Evolutionary conservation across 208 protist genomes (phyloP), one percentile per base, ranked within the genome.

Genomic region (Trypanosoma conorhini): DNA sequence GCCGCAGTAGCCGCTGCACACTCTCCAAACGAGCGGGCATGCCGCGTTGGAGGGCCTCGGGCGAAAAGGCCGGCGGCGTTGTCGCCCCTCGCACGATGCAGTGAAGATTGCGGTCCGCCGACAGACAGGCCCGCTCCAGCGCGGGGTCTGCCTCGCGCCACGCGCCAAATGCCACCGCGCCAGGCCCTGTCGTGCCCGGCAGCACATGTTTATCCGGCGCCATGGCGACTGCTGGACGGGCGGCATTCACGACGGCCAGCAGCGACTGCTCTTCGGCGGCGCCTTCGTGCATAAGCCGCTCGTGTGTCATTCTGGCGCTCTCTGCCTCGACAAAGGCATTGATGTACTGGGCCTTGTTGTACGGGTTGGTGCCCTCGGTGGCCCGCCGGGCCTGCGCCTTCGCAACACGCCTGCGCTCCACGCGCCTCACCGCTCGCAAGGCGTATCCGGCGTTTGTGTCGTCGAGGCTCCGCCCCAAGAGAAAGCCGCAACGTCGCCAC

Each of bases 281-380:
- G 22, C 15, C 19, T 48, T 77, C 64, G 15, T 61, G 0, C n/a
- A 60, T 10, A 5, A 58, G 56, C 12, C 40, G 52, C 42, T 67
- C 56, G 22, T 64, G 71, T 51, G 60, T 38, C 19, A 79, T 54
- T 46, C 54, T 51, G 1, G 67, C 71, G 62, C 84, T 89, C 40
- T 88, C 73, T 5, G 87, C 81, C 70, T 90, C 79, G 1, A 93
- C 24, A 71, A 81, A 93, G 0, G 87, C 87, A 33, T 52, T 81
- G 59, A 93, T 82, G 71, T 93, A 93, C 71, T 93, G 84, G 7
- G 74, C 82, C 54, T 88, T 93, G 70, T 83, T 64, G 50, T 83
- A 86, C 5, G 59, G 26, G 61, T 81, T 88, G 17, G 82, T 82
- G 9, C 62, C 62, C 35, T 66, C 63, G 24, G 15, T 56, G 17